Conservation (phyloP, 1,284 basidiomycete genomes). For the Tranzscheliella williamsii region DNA sequence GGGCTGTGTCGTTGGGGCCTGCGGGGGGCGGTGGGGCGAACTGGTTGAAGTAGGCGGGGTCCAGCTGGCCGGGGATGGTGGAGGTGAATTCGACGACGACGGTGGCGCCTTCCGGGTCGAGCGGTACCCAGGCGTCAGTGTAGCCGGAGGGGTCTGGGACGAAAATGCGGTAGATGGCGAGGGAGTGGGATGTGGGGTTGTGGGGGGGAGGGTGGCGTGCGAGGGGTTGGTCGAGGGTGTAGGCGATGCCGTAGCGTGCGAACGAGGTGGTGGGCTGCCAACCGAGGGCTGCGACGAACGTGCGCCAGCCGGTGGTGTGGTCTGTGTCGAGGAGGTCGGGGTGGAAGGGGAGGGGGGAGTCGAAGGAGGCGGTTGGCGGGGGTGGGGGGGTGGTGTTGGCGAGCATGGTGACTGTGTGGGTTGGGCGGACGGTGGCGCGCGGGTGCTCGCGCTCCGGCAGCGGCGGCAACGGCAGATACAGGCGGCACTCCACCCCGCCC, state of each 20-base stretch:
- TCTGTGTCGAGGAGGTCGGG: conserved; percentile 20
- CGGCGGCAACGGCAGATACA: conserved; percentile 17
- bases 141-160: conserved; percentile 22
- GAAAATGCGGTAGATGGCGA: conserved; percentile 36
- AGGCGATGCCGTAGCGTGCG: conserved; percentile 18
- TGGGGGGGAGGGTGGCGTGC: conserved; percentile 5
- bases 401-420: conserved; percentile 17
- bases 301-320: conserved; percentile 18
- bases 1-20: conserved; percentile 1
- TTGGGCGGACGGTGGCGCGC: conserved; percentile 18
- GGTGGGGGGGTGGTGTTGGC: conserved; percentile 1
- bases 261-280: conserved; percentile 26
- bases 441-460: conserved; percentile 34
- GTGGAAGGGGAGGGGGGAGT: conserved; percentile 4
- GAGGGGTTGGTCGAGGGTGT: conserved; percentile 8
- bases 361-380: neutral
- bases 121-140: conserved; percentile 17
- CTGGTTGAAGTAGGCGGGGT: conserved; percentile 23
- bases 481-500: conserved; percentile 6
- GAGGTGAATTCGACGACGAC: conserved; percentile 23
- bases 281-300: conserved; percentile 25
- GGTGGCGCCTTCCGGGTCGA: conserved; percentile 25
- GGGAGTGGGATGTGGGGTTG: conserved; percentile 18
- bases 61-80: conserved; percentile 16
- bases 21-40: neutral